Percentiles rank a stretch among this genome's conserved stretches.
phyloP scores from a whole-genome alignment of 1,284 basidiomycete species.

The Kwoniella shivajii region DNA sequence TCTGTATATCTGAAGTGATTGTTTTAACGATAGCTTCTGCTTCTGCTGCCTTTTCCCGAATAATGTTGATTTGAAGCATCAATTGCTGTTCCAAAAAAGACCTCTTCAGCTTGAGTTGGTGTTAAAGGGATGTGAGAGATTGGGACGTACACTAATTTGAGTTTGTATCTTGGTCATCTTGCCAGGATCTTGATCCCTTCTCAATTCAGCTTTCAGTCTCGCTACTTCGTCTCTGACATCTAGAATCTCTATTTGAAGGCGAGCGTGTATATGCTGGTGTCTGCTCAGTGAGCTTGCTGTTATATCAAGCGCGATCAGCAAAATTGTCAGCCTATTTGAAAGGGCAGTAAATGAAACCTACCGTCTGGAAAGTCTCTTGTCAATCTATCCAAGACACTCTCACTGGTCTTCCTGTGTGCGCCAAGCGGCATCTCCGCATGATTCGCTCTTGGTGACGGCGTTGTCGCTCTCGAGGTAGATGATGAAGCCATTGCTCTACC shows the following conservation, averaged over 20 bases:
- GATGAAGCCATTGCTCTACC: slow-evolving; percentile 2
- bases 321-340: not conserved
- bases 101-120: not conserved
- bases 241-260: slow-evolving; percentile 47
- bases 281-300: slow-evolving; percentile 37
- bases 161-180: slow-evolving; percentile 86
- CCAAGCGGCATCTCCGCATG: too few species aligned
- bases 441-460: not conserved
- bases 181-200: slow-evolving; percentile 74
- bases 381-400: slow-evolving; percentile 33
- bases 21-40: slow-evolving; percentile 93
- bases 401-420: not conserved
- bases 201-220: slow-evolving; percentile 66
- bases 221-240: slow-evolving; percentile 65
- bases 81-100: slow-evolving; percentile 66
- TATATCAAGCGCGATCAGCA: not conserved
- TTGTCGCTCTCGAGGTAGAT: slow-evolving; percentile 5
- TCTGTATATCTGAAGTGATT: slow-evolving; percentile 96
- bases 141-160: slow-evolving; percentile 77
- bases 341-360: slow-evolving; percentile 17
- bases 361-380: slow-evolving; percentile 32
- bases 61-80: slow-evolving; percentile 87
- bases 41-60: slow-evolving; percentile 92
- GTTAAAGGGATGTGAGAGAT: not conserved
- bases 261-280: slow-evolving; percentile 47